Conservation (phyloP, 345 rosid species). For the Cardiospermum halicacabum region DNA sequence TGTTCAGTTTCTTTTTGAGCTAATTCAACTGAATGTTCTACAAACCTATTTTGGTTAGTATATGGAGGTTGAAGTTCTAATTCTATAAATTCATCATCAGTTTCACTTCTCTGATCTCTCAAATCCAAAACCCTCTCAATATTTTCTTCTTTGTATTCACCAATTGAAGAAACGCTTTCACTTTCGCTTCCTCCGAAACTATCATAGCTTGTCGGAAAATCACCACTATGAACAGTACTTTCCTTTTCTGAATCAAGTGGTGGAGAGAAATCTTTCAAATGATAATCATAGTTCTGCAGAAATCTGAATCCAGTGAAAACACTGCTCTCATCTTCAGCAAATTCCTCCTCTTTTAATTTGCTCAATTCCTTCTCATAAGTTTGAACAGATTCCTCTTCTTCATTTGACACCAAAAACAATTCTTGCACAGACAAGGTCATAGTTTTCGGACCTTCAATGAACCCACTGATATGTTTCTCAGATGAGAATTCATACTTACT, state of each 20-base stretch:
- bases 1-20: slow-evolving; percentile 17
- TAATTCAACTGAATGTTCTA: background rate
- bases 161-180: slow-evolving; percentile 14
- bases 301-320: background rate
- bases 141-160: slow-evolving; percentile 14
- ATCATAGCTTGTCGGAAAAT: background rate
- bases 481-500: slow-evolving; percentile 39
- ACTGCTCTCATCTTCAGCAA: background rate
- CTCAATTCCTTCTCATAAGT: slow-evolving; percentile 7
- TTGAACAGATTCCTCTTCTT: slow-evolving; percentile 17
- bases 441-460: slow-evolving; percentile 45
- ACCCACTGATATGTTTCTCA: slow-evolving; percentile 34
- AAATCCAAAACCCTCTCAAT: background rate
- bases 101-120: slow-evolving; percentile 16
- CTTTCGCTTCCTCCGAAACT: slow-evolving; percentile 23
- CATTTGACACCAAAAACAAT: slow-evolving; percentile 8
- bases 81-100: slow-evolving; percentile 50
- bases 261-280: background rate
- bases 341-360: slow-evolving; percentile 6
- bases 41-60: slow-evolving; percentile 16
- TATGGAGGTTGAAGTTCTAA: slow-evolving; percentile 27
- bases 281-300: background rate
- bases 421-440: slow-evolving; percentile 39
- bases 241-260: background rate
- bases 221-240: background rate